Evolutionary conservation across 192 early-diverging fungal genomes (phyloP).

Genomic region (Coemansia sp.): DNA sequence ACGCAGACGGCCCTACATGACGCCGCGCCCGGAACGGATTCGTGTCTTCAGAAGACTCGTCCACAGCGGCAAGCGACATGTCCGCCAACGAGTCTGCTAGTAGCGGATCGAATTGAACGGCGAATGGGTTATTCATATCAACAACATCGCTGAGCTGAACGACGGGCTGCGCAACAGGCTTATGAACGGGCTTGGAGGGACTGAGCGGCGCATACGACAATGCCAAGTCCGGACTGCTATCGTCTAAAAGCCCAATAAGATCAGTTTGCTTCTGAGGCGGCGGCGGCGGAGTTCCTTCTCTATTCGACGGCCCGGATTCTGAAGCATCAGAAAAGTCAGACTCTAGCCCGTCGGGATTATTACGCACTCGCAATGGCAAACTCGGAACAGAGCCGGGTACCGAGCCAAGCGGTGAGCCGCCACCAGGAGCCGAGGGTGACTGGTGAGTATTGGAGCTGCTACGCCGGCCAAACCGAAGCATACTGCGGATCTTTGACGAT

Average conservation of each 20-base stretch:
- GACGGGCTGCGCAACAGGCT: not conserved
- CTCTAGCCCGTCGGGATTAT: slow-evolving; percentile 13
- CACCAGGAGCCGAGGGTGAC: not conserved
- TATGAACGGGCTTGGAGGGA: not conserved
- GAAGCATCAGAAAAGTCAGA: slow-evolving; percentile 42
- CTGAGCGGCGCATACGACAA: slow-evolving; percentile 13
- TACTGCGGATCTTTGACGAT: slow-evolving; percentile 34
- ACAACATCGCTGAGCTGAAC: not conserved
- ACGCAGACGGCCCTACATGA: slow-evolving; percentile 2
- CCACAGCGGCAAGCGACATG: not conserved
- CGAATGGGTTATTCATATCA: slow-evolving; percentile 11
- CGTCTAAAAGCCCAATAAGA: slow-evolving; percentile 13
- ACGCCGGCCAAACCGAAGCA: slow-evolving; percentile 25
- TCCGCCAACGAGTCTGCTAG: not conserved
- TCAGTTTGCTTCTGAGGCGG: not conserved
- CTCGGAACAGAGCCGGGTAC: not conserved
- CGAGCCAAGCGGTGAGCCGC: not conserved
- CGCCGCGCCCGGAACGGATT: slow-evolving; percentile 5
- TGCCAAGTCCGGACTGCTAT: slow-evolving; percentile 1
- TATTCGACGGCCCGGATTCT: not conserved
- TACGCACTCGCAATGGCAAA: not conserved
- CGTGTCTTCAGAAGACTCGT: not conserved
- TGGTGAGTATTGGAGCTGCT: not conserved
- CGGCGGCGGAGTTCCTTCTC: not conserved
- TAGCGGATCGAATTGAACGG: not conserved